Evolutionary conservation across 75 land plant species (phyloP), one percentile per base, ranked within the genome.

Genomic region (Pinus tabuliformis): DNA sequence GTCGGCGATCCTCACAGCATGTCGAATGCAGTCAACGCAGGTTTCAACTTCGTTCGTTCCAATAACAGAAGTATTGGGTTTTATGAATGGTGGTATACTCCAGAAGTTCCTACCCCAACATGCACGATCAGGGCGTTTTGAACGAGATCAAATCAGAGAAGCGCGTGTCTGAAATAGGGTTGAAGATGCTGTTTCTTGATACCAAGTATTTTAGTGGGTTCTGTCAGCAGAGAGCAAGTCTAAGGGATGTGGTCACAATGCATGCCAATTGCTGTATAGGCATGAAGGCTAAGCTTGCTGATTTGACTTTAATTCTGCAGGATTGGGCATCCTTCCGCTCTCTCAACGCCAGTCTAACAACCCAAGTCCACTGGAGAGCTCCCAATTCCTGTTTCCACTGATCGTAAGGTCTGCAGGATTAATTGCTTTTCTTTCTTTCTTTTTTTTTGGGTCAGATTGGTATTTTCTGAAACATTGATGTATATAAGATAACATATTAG

Each of bases 121-220:
- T 61, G 36, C 76, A 85, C 70, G 94, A 92, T 57, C 92, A 92
- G 66, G 83, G 82, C 57, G 86, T 90, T 4, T 74, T 92, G 12
- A 84, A 87, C 68, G 30, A 28, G 60, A 86, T 92, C 30, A 87
- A 91, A 71, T 15, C 52, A 9, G 72, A 78, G 14, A 49, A 62
- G 8, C 58, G 72, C 21, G 57, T 86, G 57, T n/a, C 75, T 18
- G 12, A 72, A 18, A 77, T 85, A 33, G 92, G 89, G 9, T 17
- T 87, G 63, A 61, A 76, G 21, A 58, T 89, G 30, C 57, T 77
- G 14, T 91, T 89, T 54, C 77, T 89, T 2, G 83, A 83, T 75
- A 87, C 94, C 5, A 61, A 60, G 3, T 77, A 77, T 60, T 85
- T 89, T 73, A 83, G 92, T 61, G 92, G 94, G n/a, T 89, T 91